Evolutionary conservation across 768 basidiomycete genomes (phyloP).

Genomic region (Lactarius tabidus): DNA sequence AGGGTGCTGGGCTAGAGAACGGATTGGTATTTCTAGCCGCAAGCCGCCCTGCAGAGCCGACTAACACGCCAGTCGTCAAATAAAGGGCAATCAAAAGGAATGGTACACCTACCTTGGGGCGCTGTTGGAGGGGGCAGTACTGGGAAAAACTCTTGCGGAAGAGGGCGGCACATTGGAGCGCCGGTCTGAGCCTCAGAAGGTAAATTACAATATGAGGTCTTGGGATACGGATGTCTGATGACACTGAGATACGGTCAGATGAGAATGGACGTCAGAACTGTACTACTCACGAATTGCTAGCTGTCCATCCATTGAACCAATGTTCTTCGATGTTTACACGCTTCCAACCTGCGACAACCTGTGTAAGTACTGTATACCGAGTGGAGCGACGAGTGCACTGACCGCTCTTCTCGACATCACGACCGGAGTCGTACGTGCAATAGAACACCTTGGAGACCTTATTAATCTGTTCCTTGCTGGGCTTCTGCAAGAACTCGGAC

Average conservation of each 20-base stretch:
- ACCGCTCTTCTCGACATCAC: conserved; percentile 46
- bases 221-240: conserved; percentile 41
- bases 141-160: conserved; percentile 35
- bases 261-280: conserved; percentile 5
- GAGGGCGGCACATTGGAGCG: conserved; percentile 39
- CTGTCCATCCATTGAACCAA: conserved; percentile 40
- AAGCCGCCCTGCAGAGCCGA: conserved; percentile 26
- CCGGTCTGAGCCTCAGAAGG: conserved; percentile 40
- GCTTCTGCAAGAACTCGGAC: conserved; percentile 36
- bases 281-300: conserved; percentile 30
- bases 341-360: conserved; percentile 45
- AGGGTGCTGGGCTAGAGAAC: neutral
- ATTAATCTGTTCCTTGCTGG: conserved; percentile 31
- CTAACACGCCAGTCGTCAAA: neutral
- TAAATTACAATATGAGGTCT: conserved; percentile 36
- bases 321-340: conserved; percentile 40
- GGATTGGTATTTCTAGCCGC: neutral
- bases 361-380: neutral
- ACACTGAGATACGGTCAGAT: conserved; percentile 24
- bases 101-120: conserved; percentile 31
- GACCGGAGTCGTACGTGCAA: conserved; percentile 36
- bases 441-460: conserved; percentile 38
- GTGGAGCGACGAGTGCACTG: conserved; percentile 14
- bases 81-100: neutral
- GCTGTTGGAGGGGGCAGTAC: conserved; percentile 30